Conservation (phyloP, 2,329 filamentous ascomycete genomes). For the Ambrosiella cleistominuta region DNA sequence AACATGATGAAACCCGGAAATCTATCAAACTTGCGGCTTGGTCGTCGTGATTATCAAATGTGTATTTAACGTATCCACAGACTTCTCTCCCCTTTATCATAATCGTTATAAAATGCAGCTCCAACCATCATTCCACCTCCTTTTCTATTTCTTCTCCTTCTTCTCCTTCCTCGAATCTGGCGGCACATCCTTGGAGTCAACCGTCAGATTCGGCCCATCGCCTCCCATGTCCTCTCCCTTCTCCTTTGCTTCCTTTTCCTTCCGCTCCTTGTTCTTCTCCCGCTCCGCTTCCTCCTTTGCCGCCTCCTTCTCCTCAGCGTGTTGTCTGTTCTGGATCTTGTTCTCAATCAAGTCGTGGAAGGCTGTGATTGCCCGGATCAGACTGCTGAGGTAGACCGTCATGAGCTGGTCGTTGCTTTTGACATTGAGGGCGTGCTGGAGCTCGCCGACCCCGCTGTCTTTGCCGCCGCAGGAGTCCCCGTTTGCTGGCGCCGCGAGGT, state of each 20-base stretch:
- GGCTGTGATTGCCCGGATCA: constrained; percentile 93
- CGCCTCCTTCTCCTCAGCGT: constrained; percentile 86
- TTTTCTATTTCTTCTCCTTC: constrained; percentile 31
- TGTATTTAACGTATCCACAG: not conserved
- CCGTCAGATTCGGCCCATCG: constrained; percentile 7
- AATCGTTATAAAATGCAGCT: not conserved
- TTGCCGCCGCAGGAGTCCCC: constrained; percentile 32
- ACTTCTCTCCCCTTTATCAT: not conserved
- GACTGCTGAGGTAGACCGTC: constrained; percentile 89
- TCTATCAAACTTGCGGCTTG: too few species aligned
- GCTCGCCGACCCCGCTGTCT: constrained; percentile 49
- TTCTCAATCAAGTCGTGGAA: constrained; percentile 99
- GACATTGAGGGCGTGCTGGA: constrained; percentile 92
- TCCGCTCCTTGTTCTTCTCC: constrained; percentile 19
- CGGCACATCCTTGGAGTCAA: constrained; percentile 29
- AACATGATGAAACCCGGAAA: not conserved
- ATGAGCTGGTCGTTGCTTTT: constrained; percentile 99
- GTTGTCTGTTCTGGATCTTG: constrained; percentile 97
- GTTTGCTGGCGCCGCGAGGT: constrained; percentile 68
- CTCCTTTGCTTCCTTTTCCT: not conserved
- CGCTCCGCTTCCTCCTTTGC: constrained; percentile 52
- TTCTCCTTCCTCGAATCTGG: constrained; percentile 33
- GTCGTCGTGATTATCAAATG: not conserved
- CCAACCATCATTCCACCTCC: not conserved
- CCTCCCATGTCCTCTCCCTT: not conserved